Base-by-base conservation (phyloP, 2,329 filamentous ascomycete species). In the Colletotrichum orbiculare region DNA sequence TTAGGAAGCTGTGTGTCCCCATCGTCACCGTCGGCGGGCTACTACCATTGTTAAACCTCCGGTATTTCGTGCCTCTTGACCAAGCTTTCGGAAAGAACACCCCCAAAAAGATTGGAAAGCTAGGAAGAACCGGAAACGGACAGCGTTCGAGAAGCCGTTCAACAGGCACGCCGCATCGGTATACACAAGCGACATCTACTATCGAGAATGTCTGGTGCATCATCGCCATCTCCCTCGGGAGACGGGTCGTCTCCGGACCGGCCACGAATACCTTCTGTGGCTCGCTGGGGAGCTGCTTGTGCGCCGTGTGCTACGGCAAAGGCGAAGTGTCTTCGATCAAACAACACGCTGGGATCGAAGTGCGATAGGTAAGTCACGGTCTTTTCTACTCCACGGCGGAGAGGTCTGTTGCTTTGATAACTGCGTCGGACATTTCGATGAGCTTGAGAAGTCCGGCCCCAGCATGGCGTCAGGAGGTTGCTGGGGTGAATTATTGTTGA, bases 261-360 rank as follows among this genome's bases (percentile, higher is more conserved):
- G 8, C 39, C 57, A 2, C 59, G 53, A 33, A 15, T 13, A 3
- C 41, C 53, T 10, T 4, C 59, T 12, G 34, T 56, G 33, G 59
- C 53, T 15, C 33, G n/a, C 81, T 85, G 82, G 82, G 82, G 82
- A 13, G 81, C 81, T 4, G 82, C 82, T 1, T 85, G 82, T 54
- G 75, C 80, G 6, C 74, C 81, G 1, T 85, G 83, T 68, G 81
- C 83, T 7, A 74, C 77, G 11, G 81, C 83, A 38, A 85, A 85
- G 68, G 82, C 82, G 8, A 84, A 84, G 66, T 85, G 83, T 65
- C 77, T 84, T 48, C 78, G 82, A 8, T 77, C 80, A 7, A 78
- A 77, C 60, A 42, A 68, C 72, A 4, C 69, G 2, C 68, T 72
- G 0, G 76, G 75, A 2, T 69, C 79, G 15, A 84, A 82, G 67